Evolutionary conservation across 225 moss, liverwort and hornwort genomes (phyloP).

Genomic region (Pseudisothecium myosuroides): DNA sequence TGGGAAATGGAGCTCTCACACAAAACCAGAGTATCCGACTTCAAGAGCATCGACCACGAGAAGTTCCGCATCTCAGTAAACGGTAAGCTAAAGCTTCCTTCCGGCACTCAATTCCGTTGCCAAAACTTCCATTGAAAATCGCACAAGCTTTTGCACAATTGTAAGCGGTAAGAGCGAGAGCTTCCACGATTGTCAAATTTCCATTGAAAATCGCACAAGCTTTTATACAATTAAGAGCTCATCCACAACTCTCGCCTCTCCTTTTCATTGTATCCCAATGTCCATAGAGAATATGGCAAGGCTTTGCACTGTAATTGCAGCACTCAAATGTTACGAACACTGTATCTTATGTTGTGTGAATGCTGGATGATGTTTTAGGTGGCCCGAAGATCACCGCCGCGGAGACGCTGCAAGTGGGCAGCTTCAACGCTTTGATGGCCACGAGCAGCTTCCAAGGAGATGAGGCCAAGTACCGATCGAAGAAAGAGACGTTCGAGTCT

Average conservation of each 20-base stretch:
- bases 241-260: neutral
- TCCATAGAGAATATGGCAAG: neutral
- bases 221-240: neutral
- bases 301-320: no score
- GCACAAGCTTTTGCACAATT: neutral
- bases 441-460: constrained; percentile 26
- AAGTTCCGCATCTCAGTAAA: constrained; percentile 65
- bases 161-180: neutral
- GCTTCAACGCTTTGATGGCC: constrained; percentile 64
- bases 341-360: neutral
- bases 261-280: neutral
- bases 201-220: neutral
- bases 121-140: neutral
- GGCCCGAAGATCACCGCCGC: constrained; percentile 39
- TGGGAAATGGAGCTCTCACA: constrained; percentile 96
- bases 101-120: neutral
- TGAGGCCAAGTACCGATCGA: constrained; percentile 38
- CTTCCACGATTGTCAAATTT: neutral
- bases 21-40: constrained; percentile 39
- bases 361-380: constrained; percentile 4
- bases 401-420: constrained; percentile 50
- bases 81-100: constrained; percentile 2
- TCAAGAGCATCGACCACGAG: constrained; percentile 53
- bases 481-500: constrained; percentile 57
- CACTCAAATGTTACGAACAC: neutral